Conservation (phyloP, 352 stramenopile genomes). For the Pythium diclinum region DNA sequence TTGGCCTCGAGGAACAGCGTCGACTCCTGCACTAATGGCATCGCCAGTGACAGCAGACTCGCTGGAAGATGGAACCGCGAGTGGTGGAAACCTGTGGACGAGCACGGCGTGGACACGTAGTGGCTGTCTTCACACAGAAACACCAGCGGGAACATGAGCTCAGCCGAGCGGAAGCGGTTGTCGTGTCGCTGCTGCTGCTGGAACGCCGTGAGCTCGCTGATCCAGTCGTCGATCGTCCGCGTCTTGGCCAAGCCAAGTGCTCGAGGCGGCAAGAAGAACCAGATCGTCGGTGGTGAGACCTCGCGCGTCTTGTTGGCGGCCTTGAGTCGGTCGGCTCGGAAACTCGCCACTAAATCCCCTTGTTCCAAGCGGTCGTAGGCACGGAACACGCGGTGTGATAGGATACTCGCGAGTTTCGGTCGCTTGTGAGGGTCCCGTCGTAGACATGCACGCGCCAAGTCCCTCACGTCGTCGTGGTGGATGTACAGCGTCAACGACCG, state of each 20-base stretch:
- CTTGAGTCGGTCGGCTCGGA: constrained; percentile 21
- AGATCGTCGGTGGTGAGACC: constrained; percentile 48
- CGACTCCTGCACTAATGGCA: constrained; percentile 62
- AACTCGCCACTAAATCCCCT: constrained; percentile 21
- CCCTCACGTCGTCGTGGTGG: constrained; percentile 38
- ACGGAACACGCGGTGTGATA: constrained; percentile 40
- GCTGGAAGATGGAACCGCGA: constrained; percentile 30
- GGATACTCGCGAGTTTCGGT: constrained; percentile 36
- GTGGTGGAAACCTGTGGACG: constrained; percentile 25
- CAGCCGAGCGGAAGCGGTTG: constrained; percentile 11
- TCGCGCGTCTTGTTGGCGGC: constrained; percentile 27
- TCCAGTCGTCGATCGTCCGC: constrained; percentile 47
- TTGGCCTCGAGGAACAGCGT: constrained; percentile 61
- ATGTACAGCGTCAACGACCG: constrained; percentile 51
- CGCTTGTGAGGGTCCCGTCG: constrained; percentile 33
- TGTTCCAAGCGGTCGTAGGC: constrained; percentile 26
- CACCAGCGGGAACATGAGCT: constrained; percentile 52
- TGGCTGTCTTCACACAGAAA: constrained; percentile 58
- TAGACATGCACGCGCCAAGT: constrained; percentile 45
- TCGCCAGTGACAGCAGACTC: constrained; percentile 53
- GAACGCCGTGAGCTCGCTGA: constrained; percentile 35
- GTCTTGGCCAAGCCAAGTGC: constrained; percentile 37
- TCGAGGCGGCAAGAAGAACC: constrained; percentile 53
- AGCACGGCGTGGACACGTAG: constrained; percentile 25
- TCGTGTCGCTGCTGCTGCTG: constrained; percentile 30